Conservation (phyloP, 2,329 filamentous ascomycete genomes). For the Chalara sp. region DNA sequence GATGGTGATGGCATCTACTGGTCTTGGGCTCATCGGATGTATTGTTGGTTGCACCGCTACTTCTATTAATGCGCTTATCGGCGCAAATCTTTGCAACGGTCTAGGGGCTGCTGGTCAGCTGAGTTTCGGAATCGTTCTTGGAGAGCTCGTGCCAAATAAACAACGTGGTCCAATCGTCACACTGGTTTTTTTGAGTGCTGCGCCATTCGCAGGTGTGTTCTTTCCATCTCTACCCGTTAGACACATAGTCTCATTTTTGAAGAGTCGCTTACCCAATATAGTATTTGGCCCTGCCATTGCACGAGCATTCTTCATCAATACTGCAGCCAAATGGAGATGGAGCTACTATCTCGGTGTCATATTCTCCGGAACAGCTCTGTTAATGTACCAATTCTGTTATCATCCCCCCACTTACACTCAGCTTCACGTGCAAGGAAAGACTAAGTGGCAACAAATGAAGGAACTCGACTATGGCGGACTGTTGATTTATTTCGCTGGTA, state of each 20-base stretch:
- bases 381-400: slow-evolving; percentile 38
- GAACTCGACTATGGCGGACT: slow-evolving; percentile 41
- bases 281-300: slow-evolving; percentile 41
- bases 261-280: background rate
- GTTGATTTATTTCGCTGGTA: slow-evolving; percentile 34
- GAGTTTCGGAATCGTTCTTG: slow-evolving; percentile 35
- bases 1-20: slow-evolving; percentile 8
- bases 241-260: background rate
- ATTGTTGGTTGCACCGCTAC: slow-evolving; percentile 31
- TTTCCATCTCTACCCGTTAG: background rate
- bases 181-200: slow-evolving; percentile 32
- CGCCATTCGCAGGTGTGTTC: slow-evolving; percentile 29
- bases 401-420: slow-evolving; percentile 39
- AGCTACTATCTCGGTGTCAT: slow-evolving; percentile 42
- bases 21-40: slow-evolving; percentile 31
- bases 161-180: slow-evolving; percentile 31
- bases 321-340: slow-evolving; percentile 39
- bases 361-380: slow-evolving; percentile 31
- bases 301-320: slow-evolving; percentile 35
- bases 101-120: slow-evolving; percentile 35
- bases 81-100: slow-evolving; percentile 31
- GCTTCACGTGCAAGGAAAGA: slow-evolving; percentile 32
- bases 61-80: slow-evolving; percentile 32
- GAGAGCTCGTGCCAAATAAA: slow-evolving; percentile 38
- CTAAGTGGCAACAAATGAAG: slow-evolving; percentile 31